phyloP scores from a whole-genome alignment of 306 rosid genomes.

The Urtica urens region DNA sequence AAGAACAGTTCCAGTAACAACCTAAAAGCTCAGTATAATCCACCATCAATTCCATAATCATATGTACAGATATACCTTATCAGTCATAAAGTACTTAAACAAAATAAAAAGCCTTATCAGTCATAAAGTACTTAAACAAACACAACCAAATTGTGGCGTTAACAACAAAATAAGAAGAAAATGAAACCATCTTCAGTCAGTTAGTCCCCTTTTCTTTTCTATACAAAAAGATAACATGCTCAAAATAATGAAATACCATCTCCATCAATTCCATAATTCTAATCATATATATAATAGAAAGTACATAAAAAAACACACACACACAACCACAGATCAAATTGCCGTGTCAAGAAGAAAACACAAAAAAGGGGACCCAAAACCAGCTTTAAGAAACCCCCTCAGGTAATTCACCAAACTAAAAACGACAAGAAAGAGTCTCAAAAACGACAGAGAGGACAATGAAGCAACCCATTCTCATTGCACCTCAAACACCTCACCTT shows the following conservation, averaged over 20 bases:
- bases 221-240: too few species aligned
- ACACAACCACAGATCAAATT: neutral
- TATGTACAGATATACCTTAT: too few species aligned
- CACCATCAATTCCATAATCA: too few species aligned
- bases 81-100: too few species aligned
- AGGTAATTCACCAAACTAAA: constrained; percentile 1
- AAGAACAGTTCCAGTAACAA: too few species aligned
- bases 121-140: too few species aligned
- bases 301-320: neutral
- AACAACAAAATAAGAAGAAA: too few species aligned
- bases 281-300: constrained; percentile 12
- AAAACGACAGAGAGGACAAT: constrained; percentile 63
- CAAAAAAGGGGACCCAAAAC: constrained; percentile 44
- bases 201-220: too few species aligned
- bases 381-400: constrained; percentile 46
- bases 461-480: constrained; percentile 80
- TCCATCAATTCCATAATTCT: constrained; percentile 13
- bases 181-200: too few species aligned
- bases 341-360: constrained; percentile 10
- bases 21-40: too few species aligned
- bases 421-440: constrained; percentile 4
- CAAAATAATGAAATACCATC: neutral
- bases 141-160: too few species aligned
- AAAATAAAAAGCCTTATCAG: too few species aligned
- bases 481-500: constrained; percentile 58